Evolutionary conservation across 169 alveolate species (phyloP).

Genomic region (Haemoproteus tartakovskyi): DNA sequence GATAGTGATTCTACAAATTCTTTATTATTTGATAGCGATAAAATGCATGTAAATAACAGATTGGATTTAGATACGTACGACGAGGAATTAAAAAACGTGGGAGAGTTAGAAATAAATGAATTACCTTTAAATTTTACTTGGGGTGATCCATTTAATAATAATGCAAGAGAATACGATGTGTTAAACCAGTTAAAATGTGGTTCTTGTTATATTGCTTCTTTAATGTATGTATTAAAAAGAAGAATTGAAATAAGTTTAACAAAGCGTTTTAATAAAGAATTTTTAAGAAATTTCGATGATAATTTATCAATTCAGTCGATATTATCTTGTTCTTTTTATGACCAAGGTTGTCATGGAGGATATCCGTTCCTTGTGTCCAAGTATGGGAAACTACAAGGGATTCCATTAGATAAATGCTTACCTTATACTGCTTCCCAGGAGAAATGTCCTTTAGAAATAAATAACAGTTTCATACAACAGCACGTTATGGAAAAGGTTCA

Average conservation of each 20-base stretch:
- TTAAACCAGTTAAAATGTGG: slow-evolving; percentile 91
- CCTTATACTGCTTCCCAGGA: slow-evolving; percentile 44
- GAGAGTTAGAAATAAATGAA: slow-evolving; percentile 52
- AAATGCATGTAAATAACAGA: slow-evolving; percentile 31
- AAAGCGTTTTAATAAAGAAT: slow-evolving; percentile 68
- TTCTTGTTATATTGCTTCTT: slow-evolving; percentile 92
- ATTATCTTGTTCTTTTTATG: slow-evolving; percentile 53
- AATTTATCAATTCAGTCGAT: slow-evolving; percentile 69
- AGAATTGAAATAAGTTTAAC: slow-evolving; percentile 84
- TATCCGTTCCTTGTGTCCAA: slow-evolving; percentile 87
- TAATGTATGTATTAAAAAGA: slow-evolving; percentile 83
- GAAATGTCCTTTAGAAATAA: slow-evolving; percentile 16
- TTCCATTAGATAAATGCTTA: slow-evolving; percentile 71
- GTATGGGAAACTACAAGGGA: slow-evolving; percentile 82
- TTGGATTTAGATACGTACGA: slow-evolving; percentile 37
- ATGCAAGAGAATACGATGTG: slow-evolving; percentile 56
- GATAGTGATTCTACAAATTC: not conserved
- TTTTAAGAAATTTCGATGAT: slow-evolving; percentile 54
- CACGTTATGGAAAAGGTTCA: too few relatives aligned
- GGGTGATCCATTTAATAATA: slow-evolving; percentile 82
- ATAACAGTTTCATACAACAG: too few relatives aligned
- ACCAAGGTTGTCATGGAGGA: slow-evolving; percentile 91
- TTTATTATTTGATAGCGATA: not conserved
- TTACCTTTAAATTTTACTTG: slow-evolving; percentile 75
- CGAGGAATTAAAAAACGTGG: slow-evolving; percentile 1